phyloP scores from a whole-genome alignment of 306 rosid species.

The Echinosophora koreensis region DNA sequence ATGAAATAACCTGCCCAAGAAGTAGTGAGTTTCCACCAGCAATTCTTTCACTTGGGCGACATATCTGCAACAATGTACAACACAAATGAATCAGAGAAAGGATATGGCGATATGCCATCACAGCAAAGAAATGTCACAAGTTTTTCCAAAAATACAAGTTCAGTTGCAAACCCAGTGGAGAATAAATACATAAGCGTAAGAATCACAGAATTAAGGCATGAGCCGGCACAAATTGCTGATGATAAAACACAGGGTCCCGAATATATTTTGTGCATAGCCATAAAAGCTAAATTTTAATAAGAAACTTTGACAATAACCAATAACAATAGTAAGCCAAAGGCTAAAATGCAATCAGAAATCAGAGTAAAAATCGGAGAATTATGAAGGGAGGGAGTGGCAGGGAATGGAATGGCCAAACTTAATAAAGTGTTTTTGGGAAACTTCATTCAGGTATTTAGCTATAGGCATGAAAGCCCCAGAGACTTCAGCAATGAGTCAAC shows the following conservation, averaged over 20 bases:
- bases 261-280: constrained; percentile 19
- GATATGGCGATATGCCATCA: not conserved
- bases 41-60: constrained; percentile 60
- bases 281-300: not conserved
- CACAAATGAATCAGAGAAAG: constrained; percentile 39
- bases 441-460: constrained; percentile 25
- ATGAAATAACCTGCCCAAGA: constrained; percentile 63
- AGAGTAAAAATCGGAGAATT: constrained; percentile 28
- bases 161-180: not conserved
- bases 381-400: not conserved
- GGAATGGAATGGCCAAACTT: not conserved
- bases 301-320: constrained; percentile 12
- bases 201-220: not conserved
- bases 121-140: not conserved
- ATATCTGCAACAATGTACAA: constrained; percentile 62
- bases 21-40: constrained; percentile 64
- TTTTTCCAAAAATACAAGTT: too few relatives aligned
- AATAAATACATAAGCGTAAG: not conserved
- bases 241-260: constrained; percentile 10
- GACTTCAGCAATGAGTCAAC: constrained; percentile 12
- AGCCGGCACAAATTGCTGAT: not conserved
- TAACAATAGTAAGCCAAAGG: constrained; percentile 16
- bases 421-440: not conserved
- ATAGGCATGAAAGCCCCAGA: constrained; percentile 22
- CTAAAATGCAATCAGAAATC: not conserved